Conservation (phyloP, 2,329 filamentous ascomycete species). For the Hortaea sp. region DNA sequence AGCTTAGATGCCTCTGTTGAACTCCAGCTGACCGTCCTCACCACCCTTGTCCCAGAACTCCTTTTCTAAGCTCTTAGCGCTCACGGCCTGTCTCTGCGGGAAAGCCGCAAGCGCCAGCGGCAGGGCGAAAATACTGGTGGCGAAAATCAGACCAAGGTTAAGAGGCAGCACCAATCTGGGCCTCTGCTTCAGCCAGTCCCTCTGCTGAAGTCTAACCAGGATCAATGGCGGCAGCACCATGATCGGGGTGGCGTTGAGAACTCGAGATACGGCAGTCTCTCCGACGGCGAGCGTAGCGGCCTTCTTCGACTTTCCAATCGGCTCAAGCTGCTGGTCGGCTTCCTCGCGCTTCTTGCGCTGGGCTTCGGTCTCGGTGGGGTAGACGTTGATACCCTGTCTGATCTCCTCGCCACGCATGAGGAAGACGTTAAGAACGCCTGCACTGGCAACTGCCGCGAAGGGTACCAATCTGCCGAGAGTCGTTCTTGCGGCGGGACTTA, state of each 20-base stretch:
- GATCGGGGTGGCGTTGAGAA: constrained; percentile 89
- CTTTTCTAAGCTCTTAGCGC: constrained; percentile 64
- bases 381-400: constrained; percentile 82
- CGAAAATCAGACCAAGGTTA: constrained; percentile 78
- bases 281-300: constrained; percentile 83
- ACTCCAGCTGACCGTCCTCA: constrained; percentile 74
- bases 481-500: constrained; percentile 64
- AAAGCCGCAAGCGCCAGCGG: constrained; percentile 86
- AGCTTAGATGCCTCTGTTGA: constrained; percentile 79
- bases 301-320: constrained; percentile 73
- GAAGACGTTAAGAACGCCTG: constrained; percentile 88
- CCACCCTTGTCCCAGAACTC: constrained; percentile 80
- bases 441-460: constrained; percentile 87
- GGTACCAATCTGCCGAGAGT: constrained; percentile 82
- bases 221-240: constrained; percentile 91
- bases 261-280: constrained; percentile 83
- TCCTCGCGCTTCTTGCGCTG: constrained; percentile 49
- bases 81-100: constrained; percentile 78
- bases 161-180: constrained; percentile 70
- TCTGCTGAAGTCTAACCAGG: constrained; percentile 74
- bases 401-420: constrained; percentile 98
- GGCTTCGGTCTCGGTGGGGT: constrained; percentile 62
- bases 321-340: constrained; percentile 31
- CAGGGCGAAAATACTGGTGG: constrained; percentile 77
- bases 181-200: constrained; percentile 66